Evolutionary conservation across 1,284 basidiomycete species (phyloP), one percentile per base, ranked within the genome.

Genomic region (Tausonia pullulans): DNA sequence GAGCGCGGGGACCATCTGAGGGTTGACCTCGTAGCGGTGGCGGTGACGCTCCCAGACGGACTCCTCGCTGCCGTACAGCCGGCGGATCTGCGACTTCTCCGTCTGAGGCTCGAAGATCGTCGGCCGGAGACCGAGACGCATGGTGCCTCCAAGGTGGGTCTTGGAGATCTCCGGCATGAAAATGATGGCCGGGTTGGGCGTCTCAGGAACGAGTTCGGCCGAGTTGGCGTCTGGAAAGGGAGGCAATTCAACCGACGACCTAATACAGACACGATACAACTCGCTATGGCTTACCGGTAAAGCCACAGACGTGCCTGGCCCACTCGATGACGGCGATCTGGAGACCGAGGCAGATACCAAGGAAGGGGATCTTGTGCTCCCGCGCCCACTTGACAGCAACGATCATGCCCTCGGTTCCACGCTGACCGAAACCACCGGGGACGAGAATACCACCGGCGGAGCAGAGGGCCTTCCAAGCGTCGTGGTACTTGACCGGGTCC

Each of bases 141-240:
- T 99, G 39, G 95, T 99, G 43, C 95, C 95, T 63, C 95, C 95
- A 82, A 98, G 90, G 70, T 98, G 93, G 6, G 94, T 98, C 74
- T 89, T 90, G 56, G 92, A 96, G 71, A 98, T 90, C 76, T 99
- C 95, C 44, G 95, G 95, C 95, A 99, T 99, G 83, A 95, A 98
- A 70, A 98, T 84, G 76, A 98, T 82, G 64, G 94, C 82, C 0
- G 88, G 89, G 69, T 90, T 80, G 16, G 77, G 72, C 39, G 79
- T 79, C 13, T 75, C 71, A 46, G 81, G 77, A 55, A 83, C 78
- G 70, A 98, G 89, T 77, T 98, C 95, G 41, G 84, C 79, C 2
- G 94, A 98, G 66, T 86, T 87, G n/a, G 93, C 92, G 61, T 85
- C 90, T 88, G 71, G 5, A 27, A n/a, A 10, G 46, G 27, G 41